A percentile compares a stretch with the other conserved stretches of the same genome.
phyloP scores from a whole-genome alignment of 1,284 basidiomycete genomes.

The Ceratobasidium sp. region DNA sequence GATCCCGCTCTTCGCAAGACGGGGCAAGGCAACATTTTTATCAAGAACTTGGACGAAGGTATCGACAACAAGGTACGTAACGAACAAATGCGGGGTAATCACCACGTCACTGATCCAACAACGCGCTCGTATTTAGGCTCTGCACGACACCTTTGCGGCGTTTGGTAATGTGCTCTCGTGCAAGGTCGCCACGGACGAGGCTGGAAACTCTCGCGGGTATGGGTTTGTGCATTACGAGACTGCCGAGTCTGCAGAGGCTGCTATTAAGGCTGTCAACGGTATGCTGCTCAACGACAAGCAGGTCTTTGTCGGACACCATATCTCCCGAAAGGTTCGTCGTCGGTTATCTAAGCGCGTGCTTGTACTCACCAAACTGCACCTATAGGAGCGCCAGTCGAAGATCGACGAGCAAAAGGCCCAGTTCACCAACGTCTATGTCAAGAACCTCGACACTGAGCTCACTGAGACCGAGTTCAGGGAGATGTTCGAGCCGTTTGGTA shows the following conservation, averaged over 20 bases:
- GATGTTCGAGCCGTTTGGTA: conserved; percentile 84
- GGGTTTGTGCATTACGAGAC: conserved; percentile 99
- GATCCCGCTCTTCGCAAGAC: conserved; percentile 99
- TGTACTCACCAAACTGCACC: not conserved
- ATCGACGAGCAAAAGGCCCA: conserved; percentile 96
- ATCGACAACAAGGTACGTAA: conserved; percentile 95
- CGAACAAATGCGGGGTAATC: not conserved
- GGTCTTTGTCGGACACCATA: conserved; percentile 98
- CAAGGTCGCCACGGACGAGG: conserved; percentile 97
- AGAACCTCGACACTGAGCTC: conserved; percentile 91
- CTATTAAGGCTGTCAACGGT: conserved; percentile 98
- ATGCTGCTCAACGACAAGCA: conserved; percentile 99
- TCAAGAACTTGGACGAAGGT: conserved; percentile 98
- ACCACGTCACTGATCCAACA: conserved; percentile 4
- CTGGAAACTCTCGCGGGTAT: conserved; percentile 93
- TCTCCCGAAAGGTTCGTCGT: conserved; percentile 87
- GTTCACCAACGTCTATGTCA: conserved; percentile 99
- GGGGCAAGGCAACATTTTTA: conserved; percentile 99
- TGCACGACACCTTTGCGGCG: conserved; percentile 99
- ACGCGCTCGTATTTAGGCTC: conserved; percentile 70
- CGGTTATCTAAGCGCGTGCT: not conserved
- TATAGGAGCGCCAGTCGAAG: conserved; percentile 93
- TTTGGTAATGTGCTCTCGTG: conserved; percentile 99
- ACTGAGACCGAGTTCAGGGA: conserved; percentile 88
- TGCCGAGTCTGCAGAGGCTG: conserved; percentile 93